Percentiles rank a stretch among this genome's conserved stretches.
Conservation (phyloP, 345 rosid genomes). For the Ceriops tagal region DNA sequence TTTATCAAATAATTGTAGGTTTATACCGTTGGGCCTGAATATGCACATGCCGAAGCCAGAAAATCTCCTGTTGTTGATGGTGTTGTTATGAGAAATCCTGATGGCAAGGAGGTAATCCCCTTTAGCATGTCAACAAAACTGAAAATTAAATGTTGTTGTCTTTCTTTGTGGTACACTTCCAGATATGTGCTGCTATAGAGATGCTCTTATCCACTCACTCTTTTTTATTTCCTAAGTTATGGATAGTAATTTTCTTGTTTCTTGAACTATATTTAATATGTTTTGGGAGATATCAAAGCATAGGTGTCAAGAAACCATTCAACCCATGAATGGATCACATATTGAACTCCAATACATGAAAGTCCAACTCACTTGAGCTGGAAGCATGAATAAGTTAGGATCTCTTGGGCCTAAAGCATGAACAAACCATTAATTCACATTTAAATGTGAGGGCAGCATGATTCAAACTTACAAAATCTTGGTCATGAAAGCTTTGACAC, state of each 20-base stretch:
- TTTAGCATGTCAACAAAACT: neutral
- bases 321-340: too few species aligned
- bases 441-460: too few species aligned
- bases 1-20: conserved; percentile 55
- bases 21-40: conserved; percentile 97
- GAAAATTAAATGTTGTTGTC: neutral
- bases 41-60: conserved; percentile 99
- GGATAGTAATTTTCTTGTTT: neutral
- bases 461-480: too few species aligned
- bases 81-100: conserved; percentile 96
- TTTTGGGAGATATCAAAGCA: neutral
- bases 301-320: neutral
- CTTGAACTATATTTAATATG: neutral
- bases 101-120: conserved; percentile 85
- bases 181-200: neutral
- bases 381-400: too few species aligned
- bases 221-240: neutral
- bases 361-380: too few species aligned
- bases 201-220: neutral
- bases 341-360: too few species aligned
- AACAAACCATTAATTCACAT: too few species aligned
- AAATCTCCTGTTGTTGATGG: conserved; percentile 99
- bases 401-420: too few species aligned
- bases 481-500: too few species aligned
- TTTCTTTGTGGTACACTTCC: too few species aligned